Percentiles rank a stretch among this genome's conserved stretches.
Conservation (phyloP, 2,329 filamentous ascomycete genomes). For the Pseudogymnoascus sp. region DNA sequence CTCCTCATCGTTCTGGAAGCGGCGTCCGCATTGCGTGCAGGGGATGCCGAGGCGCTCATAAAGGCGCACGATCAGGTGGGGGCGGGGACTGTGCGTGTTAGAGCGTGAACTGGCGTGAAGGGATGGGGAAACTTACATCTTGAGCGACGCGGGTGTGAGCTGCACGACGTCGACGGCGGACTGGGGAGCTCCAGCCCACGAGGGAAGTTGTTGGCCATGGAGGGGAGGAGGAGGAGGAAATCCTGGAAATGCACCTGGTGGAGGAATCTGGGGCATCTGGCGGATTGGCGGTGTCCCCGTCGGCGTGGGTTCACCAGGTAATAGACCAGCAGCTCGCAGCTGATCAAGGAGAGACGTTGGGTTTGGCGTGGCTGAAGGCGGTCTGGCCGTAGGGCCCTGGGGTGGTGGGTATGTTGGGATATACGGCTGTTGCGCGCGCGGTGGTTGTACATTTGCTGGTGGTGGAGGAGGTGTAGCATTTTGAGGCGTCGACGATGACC, state of each 20-base stretch:
- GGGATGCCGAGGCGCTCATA: constrained; percentile 79
- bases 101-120: background rate
- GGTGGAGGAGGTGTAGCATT: constrained; percentile 36
- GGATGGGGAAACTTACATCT: constrained; percentile 50
- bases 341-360: constrained; percentile 58
- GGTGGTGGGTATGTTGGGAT: constrained; percentile 30
- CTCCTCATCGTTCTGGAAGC: constrained; percentile 69
- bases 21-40: constrained; percentile 83
- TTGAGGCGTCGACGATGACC: constrained; percentile 44
- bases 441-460: constrained; percentile 31
- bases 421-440: constrained; percentile 39
- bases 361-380: constrained; percentile 33
- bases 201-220: constrained; percentile 17
- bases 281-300: constrained; percentile 30
- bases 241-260: background rate
- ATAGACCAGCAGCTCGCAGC: constrained; percentile 59
- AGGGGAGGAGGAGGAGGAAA: constrained; percentile 1
- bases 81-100: constrained; percentile 51
- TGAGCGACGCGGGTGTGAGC: constrained; percentile 61
- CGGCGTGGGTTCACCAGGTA: constrained; percentile 40
- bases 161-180: constrained; percentile 41
- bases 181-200: constrained; percentile 21
- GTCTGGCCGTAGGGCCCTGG: constrained; percentile 29
- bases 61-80: constrained; percentile 63
- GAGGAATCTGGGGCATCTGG: constrained; percentile 7